phyloP scores from a whole-genome alignment of 1,284 basidiomycete genomes.

The Microbotryum lychnidis-dioicae region DNA sequence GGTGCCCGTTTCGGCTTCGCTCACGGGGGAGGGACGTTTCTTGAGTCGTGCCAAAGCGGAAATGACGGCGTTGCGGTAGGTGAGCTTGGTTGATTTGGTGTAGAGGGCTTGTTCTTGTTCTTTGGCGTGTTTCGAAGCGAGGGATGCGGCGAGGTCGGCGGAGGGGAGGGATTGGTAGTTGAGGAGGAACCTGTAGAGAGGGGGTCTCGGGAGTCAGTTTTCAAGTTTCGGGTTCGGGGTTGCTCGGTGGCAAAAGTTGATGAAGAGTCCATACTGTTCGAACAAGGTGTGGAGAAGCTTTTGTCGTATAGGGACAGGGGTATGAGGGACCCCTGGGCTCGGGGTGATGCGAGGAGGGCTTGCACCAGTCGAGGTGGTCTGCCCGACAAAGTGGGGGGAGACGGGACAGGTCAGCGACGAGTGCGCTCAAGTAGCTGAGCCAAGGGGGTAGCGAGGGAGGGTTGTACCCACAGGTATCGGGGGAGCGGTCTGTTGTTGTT shows the following conservation, averaged over 20 bases:
- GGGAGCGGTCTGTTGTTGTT: conserved; percentile 3
- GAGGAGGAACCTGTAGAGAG: conserved; percentile 19
- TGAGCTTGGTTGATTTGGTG: conserved; percentile 57
- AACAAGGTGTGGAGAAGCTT: conserved; percentile 46
- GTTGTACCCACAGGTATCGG: neutral
- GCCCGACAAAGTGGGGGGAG: too few species aligned
- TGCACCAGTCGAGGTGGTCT: conserved; percentile 45
- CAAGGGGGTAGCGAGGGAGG: neutral
- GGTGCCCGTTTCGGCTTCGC: conserved; percentile 72
- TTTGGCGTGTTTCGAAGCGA: conserved; percentile 54
- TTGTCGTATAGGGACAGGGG: conserved; percentile 61
- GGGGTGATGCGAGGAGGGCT: conserved; percentile 59
- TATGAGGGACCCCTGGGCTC: conserved; percentile 55
- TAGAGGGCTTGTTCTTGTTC: conserved; percentile 70
- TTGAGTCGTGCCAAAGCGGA: conserved; percentile 63
- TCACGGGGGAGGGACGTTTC: conserved; percentile 57
- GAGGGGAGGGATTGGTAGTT: conserved; percentile 28
- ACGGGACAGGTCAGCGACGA: neutral
- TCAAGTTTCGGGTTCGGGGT: too few species aligned
- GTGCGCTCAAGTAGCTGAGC: conserved; percentile 1
- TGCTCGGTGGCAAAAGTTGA: neutral
- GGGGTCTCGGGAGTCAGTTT: neutral
- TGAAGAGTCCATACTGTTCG: conserved; percentile 49
- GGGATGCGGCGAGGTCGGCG: conserved; percentile 8
- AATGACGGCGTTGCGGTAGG: conserved; percentile 71